These are phyloP conservation scores for Suillus alpinus DNA, from an alignment of 768 basidiomycete genomes.

Conservation along the genomic window DNA sequence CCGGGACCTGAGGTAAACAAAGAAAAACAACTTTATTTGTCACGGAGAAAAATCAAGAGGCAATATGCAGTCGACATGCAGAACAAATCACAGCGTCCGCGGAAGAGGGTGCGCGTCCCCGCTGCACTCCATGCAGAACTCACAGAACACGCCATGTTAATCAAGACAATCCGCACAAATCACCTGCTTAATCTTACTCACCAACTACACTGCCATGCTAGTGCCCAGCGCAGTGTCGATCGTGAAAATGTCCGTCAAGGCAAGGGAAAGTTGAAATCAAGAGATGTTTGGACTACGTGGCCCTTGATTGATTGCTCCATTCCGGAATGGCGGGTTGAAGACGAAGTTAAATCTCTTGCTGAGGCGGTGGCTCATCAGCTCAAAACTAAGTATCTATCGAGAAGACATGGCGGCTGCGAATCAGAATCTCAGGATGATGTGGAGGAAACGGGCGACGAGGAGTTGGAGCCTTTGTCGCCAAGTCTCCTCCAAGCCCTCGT, in stretches of 20 bases:
- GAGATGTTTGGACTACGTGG: slow-evolving; percentile 74
- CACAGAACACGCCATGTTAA: slow-evolving; percentile 61
- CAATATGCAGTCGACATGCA: neutral
- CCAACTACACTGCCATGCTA: slow-evolving; percentile 39
- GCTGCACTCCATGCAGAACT: slow-evolving; percentile 59
- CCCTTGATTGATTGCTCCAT: slow-evolving; percentile 66
- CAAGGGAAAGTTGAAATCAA: slow-evolving; percentile 12
- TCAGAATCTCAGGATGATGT: slow-evolving; percentile 19
- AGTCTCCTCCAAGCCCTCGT: slow-evolving; percentile 37
- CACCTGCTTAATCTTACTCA: slow-evolving; percentile 56
- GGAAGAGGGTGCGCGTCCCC: slow-evolving; percentile 47
- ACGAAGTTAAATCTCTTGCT: slow-evolving; percentile 58
- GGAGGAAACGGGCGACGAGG: slow-evolving; percentile 27
- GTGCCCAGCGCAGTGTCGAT: neutral
- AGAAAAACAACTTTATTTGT: neutral
- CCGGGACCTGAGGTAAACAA: neutral
- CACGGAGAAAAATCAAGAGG: neutral
- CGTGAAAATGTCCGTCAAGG: slow-evolving; percentile 27
- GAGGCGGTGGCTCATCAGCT: slow-evolving; percentile 32
- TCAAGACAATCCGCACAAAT: slow-evolving; percentile 60
- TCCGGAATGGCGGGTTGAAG: slow-evolving; percentile 70
- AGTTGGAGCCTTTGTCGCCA: slow-evolving; percentile 27
- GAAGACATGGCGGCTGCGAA: slow-evolving; percentile 4
- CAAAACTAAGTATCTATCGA: neutral
- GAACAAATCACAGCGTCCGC: neutral